Conservation (phyloP, 768 basidiomycete genomes). For the Leccinellum rugosiceps region DNA sequence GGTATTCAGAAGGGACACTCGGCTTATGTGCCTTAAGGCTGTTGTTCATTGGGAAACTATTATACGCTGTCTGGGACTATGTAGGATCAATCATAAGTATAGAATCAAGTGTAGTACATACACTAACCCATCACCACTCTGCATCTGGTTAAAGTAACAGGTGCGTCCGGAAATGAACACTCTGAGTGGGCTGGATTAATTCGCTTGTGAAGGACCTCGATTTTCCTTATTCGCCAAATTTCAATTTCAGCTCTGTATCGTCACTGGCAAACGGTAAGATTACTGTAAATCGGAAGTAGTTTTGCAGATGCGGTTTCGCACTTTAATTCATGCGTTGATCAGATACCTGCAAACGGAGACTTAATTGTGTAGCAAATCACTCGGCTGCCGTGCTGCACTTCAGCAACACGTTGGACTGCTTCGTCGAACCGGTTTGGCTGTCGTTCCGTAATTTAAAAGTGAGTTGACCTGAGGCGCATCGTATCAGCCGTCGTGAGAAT, state of each 20-base stretch:
- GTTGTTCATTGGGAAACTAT: not conserved
- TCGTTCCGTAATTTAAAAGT: not conserved
- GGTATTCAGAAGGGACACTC: not conserved
- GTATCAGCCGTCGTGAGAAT: not conserved
- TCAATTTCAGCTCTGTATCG: not conserved
- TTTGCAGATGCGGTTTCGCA: not conserved
- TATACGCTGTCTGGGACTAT: not conserved
- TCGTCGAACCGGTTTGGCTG: not conserved
- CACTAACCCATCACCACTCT: not conserved
- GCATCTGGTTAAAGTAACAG: not conserved
- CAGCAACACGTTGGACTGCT: not conserved
- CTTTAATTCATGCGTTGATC: not conserved
- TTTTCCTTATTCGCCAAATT: not conserved
- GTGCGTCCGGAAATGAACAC: not conserved
- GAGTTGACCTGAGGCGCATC: not conserved
- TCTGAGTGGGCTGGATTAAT: not conserved
- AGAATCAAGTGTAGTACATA: not conserved
- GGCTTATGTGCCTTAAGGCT: not conserved
- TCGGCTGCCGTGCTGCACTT: not conserved
- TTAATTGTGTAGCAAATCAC: not conserved
- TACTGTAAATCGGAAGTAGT: not conserved
- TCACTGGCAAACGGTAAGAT: not conserved
- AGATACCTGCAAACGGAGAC: not conserved
- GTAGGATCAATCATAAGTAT: not conserved
- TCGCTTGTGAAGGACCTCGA: not conserved